Evolutionary conservation across 108 stramenopile genomes (phyloP), one percentile per base, ranked within the genome.

Genomic region (Stephanodiscus minutulus): DNA sequence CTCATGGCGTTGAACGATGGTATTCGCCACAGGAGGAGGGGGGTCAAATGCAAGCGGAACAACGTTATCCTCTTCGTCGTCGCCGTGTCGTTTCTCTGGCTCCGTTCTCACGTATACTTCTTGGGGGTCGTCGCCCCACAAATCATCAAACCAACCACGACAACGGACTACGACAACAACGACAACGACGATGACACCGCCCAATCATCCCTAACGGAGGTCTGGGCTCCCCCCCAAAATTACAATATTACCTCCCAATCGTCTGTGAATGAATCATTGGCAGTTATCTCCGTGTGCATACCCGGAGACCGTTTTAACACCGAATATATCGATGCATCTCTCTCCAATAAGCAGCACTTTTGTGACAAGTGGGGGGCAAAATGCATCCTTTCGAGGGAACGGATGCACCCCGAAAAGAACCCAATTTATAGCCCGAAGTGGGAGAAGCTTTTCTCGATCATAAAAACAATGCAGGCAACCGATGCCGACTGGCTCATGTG

Each of bases 401-500:
- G 10, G 49, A 61, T 13, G 37, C 10, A 6, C 11, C 41, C 0
- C 53, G 49, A 6, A 43, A 31, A 13, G 7, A 43, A 20, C 61
- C 53, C 29, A 31, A 61, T n/a, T 7, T 52, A 52, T n/a, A 52
- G 50, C 18, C 50, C 50, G 17, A 73, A 73, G 49, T 73, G 72
- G 72, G 72, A 73, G 20, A 73, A 73, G 56, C 29, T 73, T 2
- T 63, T 56, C 44, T 54, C 56, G 29, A 54, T 73, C 3, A 73
- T 56, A 28, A 21, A 29, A 10, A 73, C 72, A 27, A 13, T 73
- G 17, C 43, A 43, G 0, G 2, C 12, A 27, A 28, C 50, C 11
- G 5, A 56, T 15, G 72, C 56, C 18, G 72, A 73, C n/a, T 73
- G 72, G 72, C 4, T 73, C n/a, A 18, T 73, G 20, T 73, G 72